These are phyloP conservation scores for Seminavis robusta DNA, from an alignment of 108 stramenopile genomes.

Conservation along the genomic window DNA sequence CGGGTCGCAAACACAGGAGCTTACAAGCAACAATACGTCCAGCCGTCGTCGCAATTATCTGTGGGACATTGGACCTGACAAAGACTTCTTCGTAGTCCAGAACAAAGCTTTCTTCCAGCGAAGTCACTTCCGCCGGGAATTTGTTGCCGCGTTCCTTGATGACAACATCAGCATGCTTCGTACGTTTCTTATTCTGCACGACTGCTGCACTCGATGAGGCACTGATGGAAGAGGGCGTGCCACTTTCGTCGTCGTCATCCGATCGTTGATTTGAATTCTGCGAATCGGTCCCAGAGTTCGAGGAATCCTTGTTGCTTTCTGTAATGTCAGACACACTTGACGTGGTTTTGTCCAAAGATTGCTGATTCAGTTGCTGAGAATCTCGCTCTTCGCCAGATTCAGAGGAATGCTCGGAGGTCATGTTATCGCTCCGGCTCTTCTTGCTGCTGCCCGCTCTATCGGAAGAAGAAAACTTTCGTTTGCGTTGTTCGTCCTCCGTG, in stretches of 20 bases:
- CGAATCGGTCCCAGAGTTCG: too few relatives aligned
- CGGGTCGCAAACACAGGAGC: background rate
- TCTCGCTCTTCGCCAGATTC: slow-evolving; percentile 5
- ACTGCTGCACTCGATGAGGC: slow-evolving; percentile 68
- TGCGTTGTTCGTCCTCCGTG: slow-evolving; percentile 5
- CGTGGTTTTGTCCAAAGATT: slow-evolving; percentile 31
- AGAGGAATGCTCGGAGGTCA: slow-evolving; percentile 21
- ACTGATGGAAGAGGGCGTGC: slow-evolving; percentile 25
- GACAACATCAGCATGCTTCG: slow-evolving; percentile 24
- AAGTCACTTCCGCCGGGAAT: slow-evolving; percentile 26
- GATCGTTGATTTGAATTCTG: too few relatives aligned
- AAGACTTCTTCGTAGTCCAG: slow-evolving; percentile 80
- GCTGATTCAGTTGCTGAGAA: slow-evolving; percentile 5
- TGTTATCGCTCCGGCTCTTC: slow-evolving; percentile 9
- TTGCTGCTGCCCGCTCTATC: background rate
- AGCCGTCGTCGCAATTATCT: slow-evolving; percentile 72
- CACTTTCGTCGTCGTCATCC: background rate
- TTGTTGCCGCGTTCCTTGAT: slow-evolving; percentile 42
- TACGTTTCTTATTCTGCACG: slow-evolving; percentile 29
- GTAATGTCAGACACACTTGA: slow-evolving; percentile 68
- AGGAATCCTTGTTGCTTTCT: slow-evolving; percentile 57
- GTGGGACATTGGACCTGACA: slow-evolving; percentile 70
- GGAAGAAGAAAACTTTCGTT: background rate
- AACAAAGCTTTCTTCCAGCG: slow-evolving; percentile 42
- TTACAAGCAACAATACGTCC: slow-evolving; percentile 71